A percentile compares a stretch with the other conserved stretches of the same genome.
Evolutionary conservation across 495 filamentous ascomycete species (phyloP).

Genomic region (Bacidia rubella): DNA sequence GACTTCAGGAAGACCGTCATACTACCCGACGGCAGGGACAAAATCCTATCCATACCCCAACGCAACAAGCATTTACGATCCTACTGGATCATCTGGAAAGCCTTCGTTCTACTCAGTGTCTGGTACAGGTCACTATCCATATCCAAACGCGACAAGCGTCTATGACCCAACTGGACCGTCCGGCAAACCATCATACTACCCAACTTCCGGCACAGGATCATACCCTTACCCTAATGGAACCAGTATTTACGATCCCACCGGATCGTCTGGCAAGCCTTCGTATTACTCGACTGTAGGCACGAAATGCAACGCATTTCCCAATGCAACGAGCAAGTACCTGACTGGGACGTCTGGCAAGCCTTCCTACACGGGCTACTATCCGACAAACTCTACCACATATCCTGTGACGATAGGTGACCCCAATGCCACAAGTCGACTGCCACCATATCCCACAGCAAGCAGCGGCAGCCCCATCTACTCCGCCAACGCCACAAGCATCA

Average conservation of each 20-base stretch:
- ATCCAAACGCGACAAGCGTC: not conserved
- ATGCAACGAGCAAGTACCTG: not conserved
- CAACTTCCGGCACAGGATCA: not conserved
- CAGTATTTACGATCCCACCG: not conserved
- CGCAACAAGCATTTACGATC: not conserved
- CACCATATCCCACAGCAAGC: not conserved
- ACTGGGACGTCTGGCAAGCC: not conserved
- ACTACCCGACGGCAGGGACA: not conserved
- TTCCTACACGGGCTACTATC: not conserved
- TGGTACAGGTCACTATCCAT: not conserved
- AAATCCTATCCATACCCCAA: not conserved
- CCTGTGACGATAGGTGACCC: not conserved
- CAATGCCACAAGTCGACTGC: not conserved
- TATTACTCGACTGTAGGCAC: not conserved
- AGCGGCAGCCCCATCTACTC: not conserved
- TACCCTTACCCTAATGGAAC: not conserved
- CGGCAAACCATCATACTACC: not conserved
- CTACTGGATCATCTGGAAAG: not conserved
- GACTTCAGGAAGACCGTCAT: not conserved
- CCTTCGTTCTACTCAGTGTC: not conserved
- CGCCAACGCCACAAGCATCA: not conserved
- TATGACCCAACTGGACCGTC: not conserved
- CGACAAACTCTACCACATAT: not conserved
- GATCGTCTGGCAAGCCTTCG: not conserved
- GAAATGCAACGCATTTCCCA: not conserved